Base-by-base conservation (phyloP, 805 yeast genomes). In the Blastobotrys parvus region DNA sequence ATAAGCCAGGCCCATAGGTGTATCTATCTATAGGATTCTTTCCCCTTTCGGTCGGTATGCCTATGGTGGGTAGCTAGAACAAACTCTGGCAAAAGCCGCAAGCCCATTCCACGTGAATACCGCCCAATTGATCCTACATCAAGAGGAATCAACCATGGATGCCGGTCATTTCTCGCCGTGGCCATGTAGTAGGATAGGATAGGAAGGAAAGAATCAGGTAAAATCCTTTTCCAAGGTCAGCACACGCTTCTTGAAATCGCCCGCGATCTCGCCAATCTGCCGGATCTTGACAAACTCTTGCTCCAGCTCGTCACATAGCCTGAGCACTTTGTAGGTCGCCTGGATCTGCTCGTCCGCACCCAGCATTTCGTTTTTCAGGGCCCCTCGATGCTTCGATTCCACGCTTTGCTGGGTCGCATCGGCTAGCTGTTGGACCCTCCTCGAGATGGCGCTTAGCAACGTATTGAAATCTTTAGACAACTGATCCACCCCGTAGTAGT, bases 271-370 rank as follows among this genome's bases (percentile, higher is more conserved):
- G 67, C 49, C 65, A 39, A 78, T 61, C 47, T 75, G 80, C 38
- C 72, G 72, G 41, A 78, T 55, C 59, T 75, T 77, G 56, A 68
- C 61, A 47, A 75, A 73, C 41, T 74, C 74, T 31, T 58, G 50
- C 45, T 79, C 82, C 21, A 80, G 51, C 2, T 68, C 72, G 25
- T 69, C 66, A 53, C 84, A 77, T 39, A 66, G 58, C 3, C 49
- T 50, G 16, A 76, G 47, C 5, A 56, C 37, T 6, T 27, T 45
- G 34, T 72, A 71, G 6, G 74, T 63, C 4, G 58, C 56, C 2
- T 55, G 52, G 27, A 78, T 62, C 10, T 49, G 46, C 7, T 25
- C 39, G 30, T 55, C 59, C 3, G 52, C 53, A 4, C 31, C 33
- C 2, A 43, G 47, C 10, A 54, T 29, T 17, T 51, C 51, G 4